These are phyloP conservation scores for Cajanus cajan DNA, from an alignment of 306 rosid species.

Conservation along the genomic window DNA sequence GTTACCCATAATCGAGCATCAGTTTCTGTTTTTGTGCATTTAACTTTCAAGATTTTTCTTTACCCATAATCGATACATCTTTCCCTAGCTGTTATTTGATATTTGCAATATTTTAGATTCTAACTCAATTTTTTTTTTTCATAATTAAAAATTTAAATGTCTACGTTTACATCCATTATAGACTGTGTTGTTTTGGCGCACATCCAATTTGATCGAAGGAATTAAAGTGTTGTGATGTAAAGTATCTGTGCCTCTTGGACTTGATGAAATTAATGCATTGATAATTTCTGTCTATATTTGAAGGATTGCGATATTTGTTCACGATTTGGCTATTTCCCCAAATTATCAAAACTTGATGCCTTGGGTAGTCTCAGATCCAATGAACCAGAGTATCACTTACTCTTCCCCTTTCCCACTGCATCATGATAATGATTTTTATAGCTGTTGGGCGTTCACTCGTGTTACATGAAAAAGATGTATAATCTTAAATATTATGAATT, in stretches of 20 bases:
- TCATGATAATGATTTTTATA: neutral
- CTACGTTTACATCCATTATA: conserved; percentile 1
- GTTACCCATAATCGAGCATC: neutral
- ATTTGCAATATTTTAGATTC: neutral
- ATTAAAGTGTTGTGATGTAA: neutral
- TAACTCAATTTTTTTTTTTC: neutral
- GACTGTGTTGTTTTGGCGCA: neutral
- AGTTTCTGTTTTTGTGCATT: neutral
- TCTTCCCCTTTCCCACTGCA: neutral
- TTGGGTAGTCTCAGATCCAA: neutral
- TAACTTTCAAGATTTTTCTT: neutral
- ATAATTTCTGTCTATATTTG: conserved; percentile 19
- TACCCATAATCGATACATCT: neutral
- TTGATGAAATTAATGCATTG: neutral
- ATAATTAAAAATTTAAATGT: neutral
- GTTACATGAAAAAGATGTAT: conserved; percentile 3
- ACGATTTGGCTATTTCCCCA: neutral
- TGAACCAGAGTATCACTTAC: neutral
- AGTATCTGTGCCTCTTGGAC: conserved; percentile 12
- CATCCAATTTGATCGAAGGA: conserved; percentile 19
- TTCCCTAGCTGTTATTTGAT: neutral
- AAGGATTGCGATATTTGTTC: neutral
- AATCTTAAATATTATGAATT: conserved; percentile 12
- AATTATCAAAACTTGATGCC: neutral
- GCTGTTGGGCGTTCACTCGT: neutral